Conservation (phyloP, 2,329 filamentous ascomycete species). For the Teratosphaeria pseudoeucalypti region DNA sequence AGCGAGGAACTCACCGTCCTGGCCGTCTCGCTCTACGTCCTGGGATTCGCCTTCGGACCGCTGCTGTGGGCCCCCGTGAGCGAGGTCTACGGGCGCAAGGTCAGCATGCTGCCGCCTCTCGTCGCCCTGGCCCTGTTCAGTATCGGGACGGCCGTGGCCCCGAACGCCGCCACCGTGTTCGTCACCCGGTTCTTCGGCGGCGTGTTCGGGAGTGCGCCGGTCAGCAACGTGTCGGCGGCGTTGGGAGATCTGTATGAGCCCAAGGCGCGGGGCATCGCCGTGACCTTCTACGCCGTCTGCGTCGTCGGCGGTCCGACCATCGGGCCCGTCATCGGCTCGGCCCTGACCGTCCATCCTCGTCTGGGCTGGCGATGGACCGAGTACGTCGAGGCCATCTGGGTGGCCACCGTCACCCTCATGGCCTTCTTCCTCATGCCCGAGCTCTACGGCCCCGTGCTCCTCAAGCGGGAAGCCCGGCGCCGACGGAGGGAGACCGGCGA, state of each 20-base stretch:
- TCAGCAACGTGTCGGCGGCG: constrained; percentile 34
- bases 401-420: constrained; percentile 18
- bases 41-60: constrained; percentile 34
- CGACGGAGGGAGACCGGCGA: constrained; percentile 31
- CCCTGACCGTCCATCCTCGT: constrained; percentile 28
- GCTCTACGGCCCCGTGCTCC: constrained; percentile 29
- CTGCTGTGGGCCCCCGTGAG: constrained; percentile 27
- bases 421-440: constrained; percentile 29
- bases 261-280: constrained; percentile 29
- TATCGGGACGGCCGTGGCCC: constrained; percentile 35
- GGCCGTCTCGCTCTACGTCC: constrained; percentile 38
- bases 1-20: constrained; percentile 36
- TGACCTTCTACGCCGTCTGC: constrained; percentile 31
- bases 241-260: constrained; percentile 35
- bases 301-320: constrained; percentile 31
- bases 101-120: constrained; percentile 35
- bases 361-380: constrained; percentile 39
- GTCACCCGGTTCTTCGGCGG: constrained; percentile 37
- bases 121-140: constrained; percentile 35
- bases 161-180: constrained; percentile 28
- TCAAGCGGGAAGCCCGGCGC: constrained; percentile 29
- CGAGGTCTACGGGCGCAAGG: constrained; percentile 33
- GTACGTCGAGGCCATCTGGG: constrained; percentile 35
- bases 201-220: constrained; percentile 34
- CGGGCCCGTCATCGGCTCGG: constrained; percentile 33